These are phyloP conservation scores for Leptomonas seymouri DNA, from an alignment of 208 protist species.

Conservation along the genomic window DNA sequence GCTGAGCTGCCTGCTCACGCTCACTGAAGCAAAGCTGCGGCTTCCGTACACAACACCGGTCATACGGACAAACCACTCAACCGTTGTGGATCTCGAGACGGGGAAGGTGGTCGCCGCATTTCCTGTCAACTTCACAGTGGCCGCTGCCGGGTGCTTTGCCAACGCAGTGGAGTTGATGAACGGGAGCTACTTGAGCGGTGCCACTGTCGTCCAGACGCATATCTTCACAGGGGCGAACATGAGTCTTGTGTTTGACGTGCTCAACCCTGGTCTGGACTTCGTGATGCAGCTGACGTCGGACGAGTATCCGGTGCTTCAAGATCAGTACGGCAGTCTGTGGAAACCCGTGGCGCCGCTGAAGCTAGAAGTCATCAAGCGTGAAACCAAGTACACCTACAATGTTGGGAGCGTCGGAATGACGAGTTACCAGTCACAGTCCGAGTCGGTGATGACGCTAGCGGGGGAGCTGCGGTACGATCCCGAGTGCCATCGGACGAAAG, in stretches of 20 bases:
- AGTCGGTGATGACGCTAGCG: slow-evolving; percentile 16
- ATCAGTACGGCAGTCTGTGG: slow-evolving; percentile 27
- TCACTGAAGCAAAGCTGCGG: slow-evolving; percentile 6
- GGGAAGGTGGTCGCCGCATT: slow-evolving; percentile 7
- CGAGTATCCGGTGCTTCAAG: slow-evolving; percentile 18
- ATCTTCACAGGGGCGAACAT: slow-evolving; percentile 18
- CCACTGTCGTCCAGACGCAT: slow-evolving; percentile 4
- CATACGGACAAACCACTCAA: slow-evolving; percentile 17
- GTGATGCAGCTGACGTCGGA: slow-evolving; percentile 27
- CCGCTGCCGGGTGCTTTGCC: slow-evolving; percentile 17
- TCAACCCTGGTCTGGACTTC: slow-evolving; percentile 32
- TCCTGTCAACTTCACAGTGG: slow-evolving; percentile 21
- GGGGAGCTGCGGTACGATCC: slow-evolving; percentile 12
- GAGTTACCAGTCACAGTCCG: slow-evolving; percentile 34
- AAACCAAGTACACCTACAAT: slow-evolving; percentile 28
- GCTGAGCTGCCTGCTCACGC: slow-evolving; percentile 7
- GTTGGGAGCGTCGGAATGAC: slow-evolving; percentile 19
- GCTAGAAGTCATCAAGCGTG: slow-evolving; percentile 27
- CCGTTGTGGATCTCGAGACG: slow-evolving; percentile 21
- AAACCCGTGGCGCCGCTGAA: slow-evolving; percentile 9
- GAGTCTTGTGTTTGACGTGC: slow-evolving; percentile 31
- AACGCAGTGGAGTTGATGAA: slow-evolving; percentile 6
- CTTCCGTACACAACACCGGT: slow-evolving; percentile 23
- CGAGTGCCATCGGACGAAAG: slow-evolving; percentile 19
- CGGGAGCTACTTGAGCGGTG: slow-evolving; percentile 2